These are phyloP conservation scores for Fusarium foetens DNA, from an alignment of 2,329 filamentous ascomycete genomes.

Conservation along the genomic window DNA sequence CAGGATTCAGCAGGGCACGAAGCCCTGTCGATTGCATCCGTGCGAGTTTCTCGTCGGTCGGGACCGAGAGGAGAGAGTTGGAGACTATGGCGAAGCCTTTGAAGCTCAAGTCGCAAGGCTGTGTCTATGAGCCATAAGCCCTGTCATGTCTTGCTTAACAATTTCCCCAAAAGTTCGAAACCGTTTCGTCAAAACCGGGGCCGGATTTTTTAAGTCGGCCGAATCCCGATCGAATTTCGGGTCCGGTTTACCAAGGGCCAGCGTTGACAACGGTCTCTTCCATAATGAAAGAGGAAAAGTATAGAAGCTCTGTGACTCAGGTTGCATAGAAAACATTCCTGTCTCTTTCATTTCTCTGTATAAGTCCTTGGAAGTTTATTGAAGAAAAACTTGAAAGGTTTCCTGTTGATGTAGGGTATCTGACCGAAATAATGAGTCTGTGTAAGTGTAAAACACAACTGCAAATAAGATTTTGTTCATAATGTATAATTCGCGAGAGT, in stretches of 20 bases:
- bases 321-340: background rate
- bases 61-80: conserved; percentile 4
- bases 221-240: conserved; percentile 15
- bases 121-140: conserved; percentile 27
- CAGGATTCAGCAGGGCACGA: conserved; percentile 45
- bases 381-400: background rate
- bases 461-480: no score
- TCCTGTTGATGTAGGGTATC: background rate
- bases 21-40: conserved; percentile 48
- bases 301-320: no score
- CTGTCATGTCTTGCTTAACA: conserved; percentile 16
- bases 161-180: conserved; percentile 20
- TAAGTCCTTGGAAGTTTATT: background rate
- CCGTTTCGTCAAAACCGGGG: conserved; percentile 13
- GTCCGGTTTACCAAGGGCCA: background rate
- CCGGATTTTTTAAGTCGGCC: conserved; percentile 19
- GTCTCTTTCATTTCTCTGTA: background rate
- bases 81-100: conserved; percentile 1
- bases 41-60: conserved; percentile 39
- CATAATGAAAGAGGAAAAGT: background rate
- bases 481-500: background rate
- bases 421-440: background rate
- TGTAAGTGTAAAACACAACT: background rate
- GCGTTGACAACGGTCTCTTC: background rate
- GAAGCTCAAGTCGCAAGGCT: conserved; percentile 16